A percentile compares a stretch with the other conserved stretches of the same genome.
Conservation (phyloP, 75 land plant species). For the Adiantum capillusveneris region DNA sequence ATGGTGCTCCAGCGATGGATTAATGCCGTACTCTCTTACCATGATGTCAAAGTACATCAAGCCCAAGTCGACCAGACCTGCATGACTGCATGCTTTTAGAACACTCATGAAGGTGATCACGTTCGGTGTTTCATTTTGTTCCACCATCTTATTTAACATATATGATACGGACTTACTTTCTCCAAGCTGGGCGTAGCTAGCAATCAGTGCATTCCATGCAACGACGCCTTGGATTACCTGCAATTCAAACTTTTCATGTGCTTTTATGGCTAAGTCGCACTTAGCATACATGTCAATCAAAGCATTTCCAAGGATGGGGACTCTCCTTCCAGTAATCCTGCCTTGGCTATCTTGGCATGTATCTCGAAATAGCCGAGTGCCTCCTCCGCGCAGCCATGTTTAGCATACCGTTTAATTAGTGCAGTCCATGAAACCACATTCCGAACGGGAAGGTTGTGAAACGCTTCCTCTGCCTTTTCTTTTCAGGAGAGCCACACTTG, state of each 20-base stretch:
- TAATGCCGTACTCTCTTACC: constrained; percentile 1
- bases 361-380: constrained; percentile 49
- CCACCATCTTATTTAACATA: constrained; percentile 10
- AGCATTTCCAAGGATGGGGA: constrained; percentile 34
- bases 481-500: constrained; percentile 21
- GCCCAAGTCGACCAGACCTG: constrained; percentile 21
- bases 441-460: constrained; percentile 34
- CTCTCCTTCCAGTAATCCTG: constrained; percentile 15
- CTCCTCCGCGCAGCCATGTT: constrained; percentile 38
- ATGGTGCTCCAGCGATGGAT: constrained; percentile 6
- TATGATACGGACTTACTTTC: background rate
- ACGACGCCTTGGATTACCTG: no score
- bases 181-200: constrained; percentile 7
- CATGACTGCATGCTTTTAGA: constrained; percentile 38
- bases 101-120: constrained; percentile 15
- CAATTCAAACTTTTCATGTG: constrained; percentile 29
- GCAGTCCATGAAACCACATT: constrained; percentile 71
- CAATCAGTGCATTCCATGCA: constrained; percentile 13
- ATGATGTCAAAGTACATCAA: constrained; percentile 5
- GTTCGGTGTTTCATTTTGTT: constrained; percentile 9
- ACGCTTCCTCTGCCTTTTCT: constrained; percentile 44
- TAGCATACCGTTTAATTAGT: constrained; percentile 69
- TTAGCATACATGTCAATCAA: constrained; percentile 61
- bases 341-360: constrained; percentile 36
- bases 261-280: constrained; percentile 33